Percentiles rank a stretch among this genome's conserved stretches.
These are phyloP conservation scores for Meira miltonrushii DNA, from an alignment of 1,284 basidiomycete species.

Conservation along the genomic window DNA sequence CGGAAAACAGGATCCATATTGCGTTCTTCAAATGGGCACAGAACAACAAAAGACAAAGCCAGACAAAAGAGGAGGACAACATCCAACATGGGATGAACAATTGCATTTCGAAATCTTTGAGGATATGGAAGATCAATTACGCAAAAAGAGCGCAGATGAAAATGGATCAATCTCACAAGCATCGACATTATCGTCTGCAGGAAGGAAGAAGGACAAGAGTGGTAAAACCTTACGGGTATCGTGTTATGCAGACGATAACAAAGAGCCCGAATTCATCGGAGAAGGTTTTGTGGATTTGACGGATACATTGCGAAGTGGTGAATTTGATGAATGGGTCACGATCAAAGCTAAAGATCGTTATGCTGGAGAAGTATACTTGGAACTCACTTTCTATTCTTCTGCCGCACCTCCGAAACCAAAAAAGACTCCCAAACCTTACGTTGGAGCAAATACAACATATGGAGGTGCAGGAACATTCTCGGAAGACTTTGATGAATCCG, in stretches of 20 bases:
- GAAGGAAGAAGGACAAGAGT: constrained; percentile 59
- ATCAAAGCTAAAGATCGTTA: constrained; percentile 47
- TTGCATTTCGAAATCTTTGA: constrained; percentile 85
- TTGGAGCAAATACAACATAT: constrained; percentile 30
- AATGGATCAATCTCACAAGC: constrained; percentile 17
- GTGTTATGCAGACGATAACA: constrained; percentile 89
- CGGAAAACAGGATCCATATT: constrained; percentile 94
- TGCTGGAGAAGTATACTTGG: constrained; percentile 49
- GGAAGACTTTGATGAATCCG: constrained; percentile 24
- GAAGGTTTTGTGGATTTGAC: constrained; percentile 81
- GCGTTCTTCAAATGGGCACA: constrained; percentile 66
- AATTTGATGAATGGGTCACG: constrained; percentile 94
- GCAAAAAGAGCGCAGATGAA: constrained; percentile 50
- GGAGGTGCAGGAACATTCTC: constrained; percentile 44
- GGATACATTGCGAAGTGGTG: constrained; percentile 85
- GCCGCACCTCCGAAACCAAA: constrained; percentile 41
- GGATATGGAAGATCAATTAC: constrained; percentile 64
- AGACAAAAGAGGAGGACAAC: constrained; percentile 92
- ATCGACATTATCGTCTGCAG: constrained; percentile 58
- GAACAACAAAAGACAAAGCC: constrained; percentile 63
- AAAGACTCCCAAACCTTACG: constrained; percentile 21
- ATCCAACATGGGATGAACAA: constrained; percentile 98
- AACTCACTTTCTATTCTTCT: constrained; percentile 49
- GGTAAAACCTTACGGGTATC: constrained; percentile 73
- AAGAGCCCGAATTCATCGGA: constrained; percentile 93